phyloP scores from a whole-genome alignment of 1,139 yeast species.

The Petasospora rhodanensis region DNA sequence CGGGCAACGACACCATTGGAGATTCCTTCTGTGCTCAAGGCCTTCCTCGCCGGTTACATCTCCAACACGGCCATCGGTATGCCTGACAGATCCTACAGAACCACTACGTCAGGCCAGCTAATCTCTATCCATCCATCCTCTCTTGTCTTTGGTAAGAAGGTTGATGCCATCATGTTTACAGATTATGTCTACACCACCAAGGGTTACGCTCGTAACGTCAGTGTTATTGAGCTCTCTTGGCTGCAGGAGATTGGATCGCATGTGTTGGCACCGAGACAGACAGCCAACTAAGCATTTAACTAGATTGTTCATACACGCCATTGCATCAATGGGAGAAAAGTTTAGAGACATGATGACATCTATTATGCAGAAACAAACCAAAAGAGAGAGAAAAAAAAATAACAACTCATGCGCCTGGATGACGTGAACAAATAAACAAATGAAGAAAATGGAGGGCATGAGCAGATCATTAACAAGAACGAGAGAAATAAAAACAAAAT shows the following conservation, averaged over 20 bases:
- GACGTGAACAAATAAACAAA: too few species aligned
- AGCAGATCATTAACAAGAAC: too few species aligned
- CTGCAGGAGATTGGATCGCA: constrained; percentile 54
- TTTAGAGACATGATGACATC: too few species aligned
- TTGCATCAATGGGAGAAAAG: not conserved
- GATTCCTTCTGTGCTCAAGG: constrained; percentile 59
- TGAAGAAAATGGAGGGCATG: too few species aligned
- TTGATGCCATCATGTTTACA: constrained; percentile 88
- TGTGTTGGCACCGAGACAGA: constrained; percentile 18
- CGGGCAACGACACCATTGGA: constrained; percentile 36
- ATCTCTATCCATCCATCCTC: constrained; percentile 93
- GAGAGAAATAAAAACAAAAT: too few species aligned
- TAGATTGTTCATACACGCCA: too few species aligned
- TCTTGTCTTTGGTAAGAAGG: constrained; percentile 71
- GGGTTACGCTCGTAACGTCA: constrained; percentile 87
- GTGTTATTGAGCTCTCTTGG: constrained; percentile 84
- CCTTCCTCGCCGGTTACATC: constrained; percentile 77
- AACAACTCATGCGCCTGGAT: too few species aligned
- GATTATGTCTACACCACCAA: constrained; percentile 92
- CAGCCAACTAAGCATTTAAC: constrained; percentile 7
- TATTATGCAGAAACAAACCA: too few species aligned
- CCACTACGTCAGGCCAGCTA: constrained; percentile 73
- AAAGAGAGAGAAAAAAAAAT: too few species aligned
- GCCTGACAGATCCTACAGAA: constrained; percentile 91
- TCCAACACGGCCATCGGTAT: constrained; percentile 88